These are phyloP conservation scores for Acanthamoeba royreba DNA, from an alignment of 208 protist species.

Conservation along the genomic window DNA sequence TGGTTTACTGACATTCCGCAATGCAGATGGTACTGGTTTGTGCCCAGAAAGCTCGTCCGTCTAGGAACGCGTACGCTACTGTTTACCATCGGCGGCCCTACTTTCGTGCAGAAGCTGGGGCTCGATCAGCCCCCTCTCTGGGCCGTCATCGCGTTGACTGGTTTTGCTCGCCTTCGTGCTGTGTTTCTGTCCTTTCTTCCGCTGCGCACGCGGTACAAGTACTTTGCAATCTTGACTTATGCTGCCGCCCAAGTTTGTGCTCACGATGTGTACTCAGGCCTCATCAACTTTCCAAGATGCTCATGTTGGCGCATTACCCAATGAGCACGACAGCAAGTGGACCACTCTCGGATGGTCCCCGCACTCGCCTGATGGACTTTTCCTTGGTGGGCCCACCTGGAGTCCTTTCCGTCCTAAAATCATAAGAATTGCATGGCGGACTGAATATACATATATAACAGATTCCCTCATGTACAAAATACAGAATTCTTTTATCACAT, in stretches of 20 bases:
- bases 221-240: too few relatives aligned
- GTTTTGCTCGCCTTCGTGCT: not conserved
- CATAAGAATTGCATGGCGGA: not conserved
- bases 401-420: not conserved
- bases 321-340: too few relatives aligned
- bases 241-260: not conserved
- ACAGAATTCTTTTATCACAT: too few relatives aligned
- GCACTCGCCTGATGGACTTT: not conserved
- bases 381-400: not conserved
- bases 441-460: not conserved
- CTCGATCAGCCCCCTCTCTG: not conserved
- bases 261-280: not conserved
- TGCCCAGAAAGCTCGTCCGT: not conserved
- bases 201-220: not conserved
- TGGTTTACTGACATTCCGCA: too few relatives aligned
- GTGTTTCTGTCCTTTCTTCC: not conserved
- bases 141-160: not conserved
- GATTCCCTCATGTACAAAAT: not conserved
- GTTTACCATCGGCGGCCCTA: not conserved
- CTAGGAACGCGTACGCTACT: not conserved
- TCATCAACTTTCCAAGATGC: not conserved
- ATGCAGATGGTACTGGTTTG: not conserved
- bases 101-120: not conserved
- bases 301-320: not conserved
- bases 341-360: not conserved